Evolutionary conservation across 441 rosid species (phyloP).

Genomic region (Euphorbia schlechtendalii): DNA sequence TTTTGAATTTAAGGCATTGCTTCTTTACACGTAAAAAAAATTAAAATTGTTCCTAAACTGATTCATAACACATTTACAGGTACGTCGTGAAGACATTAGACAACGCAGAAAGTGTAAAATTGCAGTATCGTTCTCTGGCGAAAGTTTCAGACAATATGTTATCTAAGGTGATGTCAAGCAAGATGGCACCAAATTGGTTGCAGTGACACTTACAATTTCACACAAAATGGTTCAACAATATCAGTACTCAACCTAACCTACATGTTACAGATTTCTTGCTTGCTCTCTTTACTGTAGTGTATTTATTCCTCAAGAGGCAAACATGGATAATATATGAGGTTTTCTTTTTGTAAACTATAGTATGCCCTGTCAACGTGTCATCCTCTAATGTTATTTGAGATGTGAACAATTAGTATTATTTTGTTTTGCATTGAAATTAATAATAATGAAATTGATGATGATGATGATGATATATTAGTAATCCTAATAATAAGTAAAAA

Average conservation of each 20-base stretch:
- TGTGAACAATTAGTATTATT: too few relatives aligned
- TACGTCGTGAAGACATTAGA: constrained; percentile 90
- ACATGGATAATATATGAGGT: neutral
- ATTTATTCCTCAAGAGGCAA: constrained; percentile 4
- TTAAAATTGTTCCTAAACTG: neutral
- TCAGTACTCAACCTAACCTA: constrained; percentile 9
- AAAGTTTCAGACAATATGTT: constrained; percentile 47
- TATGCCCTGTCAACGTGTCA: neutral
- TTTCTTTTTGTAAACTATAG: constrained; percentile 16
- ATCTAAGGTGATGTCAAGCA: constrained; percentile 38
- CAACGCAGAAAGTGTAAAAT: constrained; percentile 89
- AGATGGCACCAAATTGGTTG: constrained; percentile 55
- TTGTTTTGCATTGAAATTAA: too few relatives aligned
- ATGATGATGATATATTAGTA: too few relatives aligned
- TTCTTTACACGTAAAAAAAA: neutral
- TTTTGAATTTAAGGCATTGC: neutral
- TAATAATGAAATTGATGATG: too few relatives aligned
- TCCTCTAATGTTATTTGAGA: neutral
- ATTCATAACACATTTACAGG: constrained; percentile 36
- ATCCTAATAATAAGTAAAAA: too few relatives aligned
- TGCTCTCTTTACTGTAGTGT: neutral
- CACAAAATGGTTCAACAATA: neutral
- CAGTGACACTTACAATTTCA: constrained; percentile 5
- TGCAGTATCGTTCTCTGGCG: constrained; percentile 86
- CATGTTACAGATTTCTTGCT: constrained; percentile 4